Evolutionary conservation across 805 yeast species (phyloP), one percentile per base, ranked within the genome.

Genomic region (Teunomyces funiuensis): DNA sequence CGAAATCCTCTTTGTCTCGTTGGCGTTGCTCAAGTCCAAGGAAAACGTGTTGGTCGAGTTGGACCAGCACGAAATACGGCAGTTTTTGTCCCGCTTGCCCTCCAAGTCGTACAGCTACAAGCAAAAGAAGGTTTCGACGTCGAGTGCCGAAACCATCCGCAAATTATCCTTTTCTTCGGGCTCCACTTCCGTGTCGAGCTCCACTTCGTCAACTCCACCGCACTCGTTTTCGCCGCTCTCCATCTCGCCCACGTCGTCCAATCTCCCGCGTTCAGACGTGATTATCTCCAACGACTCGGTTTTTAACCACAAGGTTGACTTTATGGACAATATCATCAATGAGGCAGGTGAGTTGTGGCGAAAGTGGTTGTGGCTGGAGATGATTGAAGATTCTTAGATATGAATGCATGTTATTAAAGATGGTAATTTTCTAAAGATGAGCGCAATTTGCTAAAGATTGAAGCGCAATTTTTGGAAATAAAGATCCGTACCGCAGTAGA

Each of bases 321-420:
- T 85, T 50, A 83, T 88, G 58, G 89, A 85, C 54, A 83, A 82
- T 49, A 73, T 88, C 20, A 73, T 87, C 31, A 66, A 69, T 41
- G 90, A 83, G 58, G 90, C 95, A 2, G 95, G 96, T 23, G 95
- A 88, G 54, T 69, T 85, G 31, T 88, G 95, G 95, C 71, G 96
- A 49, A 83, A 81, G 53, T 86, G 91, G 87, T 65, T 85, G 28
- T 86, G 71, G 71, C 50, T 59, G 48, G 75, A 69, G 45, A 60
- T 65, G 64, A 51, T 56, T 33, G 70, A 65, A 33, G 65, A 62
- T 31, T 54, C 52, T 43, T 54, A 36, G 37, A 26, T 19, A 37
- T 36, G 28, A 31, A 31, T 31, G 34, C 25, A 16, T 16, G 19
- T 19, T 23, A 28, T n/a, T 26, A 25, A 7, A 25, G 5, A 2